A percentile compares a stretch with the other conserved stretches of the same genome.
phyloP scores from a whole-genome alignment of 805 yeast genomes.

The Starmera pachycereana region DNA sequence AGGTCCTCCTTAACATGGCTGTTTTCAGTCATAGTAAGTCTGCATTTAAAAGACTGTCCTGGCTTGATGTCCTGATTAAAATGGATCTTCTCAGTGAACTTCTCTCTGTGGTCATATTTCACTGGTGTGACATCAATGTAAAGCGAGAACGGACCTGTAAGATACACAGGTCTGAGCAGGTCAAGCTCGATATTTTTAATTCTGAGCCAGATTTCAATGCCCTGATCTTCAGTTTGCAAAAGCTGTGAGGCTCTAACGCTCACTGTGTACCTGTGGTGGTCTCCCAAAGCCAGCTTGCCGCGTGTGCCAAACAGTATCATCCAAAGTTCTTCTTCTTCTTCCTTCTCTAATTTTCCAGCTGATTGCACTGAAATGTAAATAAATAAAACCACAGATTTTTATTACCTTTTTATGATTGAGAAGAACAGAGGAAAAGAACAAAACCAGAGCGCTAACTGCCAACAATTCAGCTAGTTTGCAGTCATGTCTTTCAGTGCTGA shows the following conservation, averaged over 20 bases:
- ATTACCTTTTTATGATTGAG: background rate
- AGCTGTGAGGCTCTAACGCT: too few species aligned
- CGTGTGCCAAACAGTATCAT: background rate
- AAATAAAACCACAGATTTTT: background rate
- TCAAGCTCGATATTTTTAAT: slow-evolving; percentile 65
- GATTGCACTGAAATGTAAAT: background rate
- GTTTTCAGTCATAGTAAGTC: slow-evolving; percentile 37
- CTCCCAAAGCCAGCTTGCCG: slow-evolving; percentile 10
- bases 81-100: slow-evolving; percentile 29
- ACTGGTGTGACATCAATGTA: slow-evolving; percentile 73
- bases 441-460: too few species aligned
- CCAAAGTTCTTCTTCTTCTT: background rate
- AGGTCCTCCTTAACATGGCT: slow-evolving; percentile 21
- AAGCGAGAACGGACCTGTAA: slow-evolving; percentile 82
- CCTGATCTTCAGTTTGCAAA: too few species aligned
- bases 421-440: background rate
- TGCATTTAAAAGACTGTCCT: slow-evolving; percentile 54
- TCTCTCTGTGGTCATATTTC: slow-evolving; percentile 45
- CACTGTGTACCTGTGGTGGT: slow-evolving; percentile 1
- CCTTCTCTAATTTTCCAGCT: background rate
- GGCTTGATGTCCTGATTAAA: slow-evolving; percentile 55
- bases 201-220: slow-evolving; percentile 29
- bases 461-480: too few species aligned
- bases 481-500: slow-evolving; percentile 6
- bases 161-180: slow-evolving; percentile 68